Evolutionary conservation across 106 monocot species (phyloP).

Genomic region (Cymbidium sinense): DNA sequence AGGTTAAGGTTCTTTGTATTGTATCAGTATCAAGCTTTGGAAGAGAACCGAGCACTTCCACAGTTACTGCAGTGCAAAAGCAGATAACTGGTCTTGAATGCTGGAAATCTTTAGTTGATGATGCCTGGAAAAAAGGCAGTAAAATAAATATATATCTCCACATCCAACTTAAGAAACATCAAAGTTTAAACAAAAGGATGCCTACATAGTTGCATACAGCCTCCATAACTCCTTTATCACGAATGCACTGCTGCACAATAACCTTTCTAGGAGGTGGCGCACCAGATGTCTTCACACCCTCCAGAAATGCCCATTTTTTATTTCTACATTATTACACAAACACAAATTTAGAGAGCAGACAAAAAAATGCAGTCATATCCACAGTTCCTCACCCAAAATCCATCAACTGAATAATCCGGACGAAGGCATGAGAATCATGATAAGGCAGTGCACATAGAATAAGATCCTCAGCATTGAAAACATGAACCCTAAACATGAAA

Average conservation of each 20-base stretch:
- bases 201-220: conserved; percentile 79
- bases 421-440: conserved; percentile 75
- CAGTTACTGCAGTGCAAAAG: conserved; percentile 79
- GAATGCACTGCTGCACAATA: conserved; percentile 83
- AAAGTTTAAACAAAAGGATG: neutral
- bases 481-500: conserved; percentile 58
- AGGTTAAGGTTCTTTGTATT: conserved; percentile 50
- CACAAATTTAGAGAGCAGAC: neutral
- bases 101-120: conserved; percentile 51
- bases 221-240: conserved; percentile 83
- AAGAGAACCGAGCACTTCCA: conserved; percentile 64
- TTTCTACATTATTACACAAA: conserved; percentile 28
- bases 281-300: conserved; percentile 69
- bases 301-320: conserved; percentile 82
- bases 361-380: conserved; percentile 31
- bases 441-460: conserved; percentile 71
- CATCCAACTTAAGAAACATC: neutral
- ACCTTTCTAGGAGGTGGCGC: conserved; percentile 77
- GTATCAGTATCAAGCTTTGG: conserved; percentile 63
- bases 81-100: conserved; percentile 63
- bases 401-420: conserved; percentile 74
- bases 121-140: conserved; percentile 40
- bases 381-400: conserved; percentile 56
- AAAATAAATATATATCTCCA: neutral
- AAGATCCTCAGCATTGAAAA: conserved; percentile 78